phyloP scores from a whole-genome alignment of 441 rosid species.

The Pelargonium cotyledonis region DNA sequence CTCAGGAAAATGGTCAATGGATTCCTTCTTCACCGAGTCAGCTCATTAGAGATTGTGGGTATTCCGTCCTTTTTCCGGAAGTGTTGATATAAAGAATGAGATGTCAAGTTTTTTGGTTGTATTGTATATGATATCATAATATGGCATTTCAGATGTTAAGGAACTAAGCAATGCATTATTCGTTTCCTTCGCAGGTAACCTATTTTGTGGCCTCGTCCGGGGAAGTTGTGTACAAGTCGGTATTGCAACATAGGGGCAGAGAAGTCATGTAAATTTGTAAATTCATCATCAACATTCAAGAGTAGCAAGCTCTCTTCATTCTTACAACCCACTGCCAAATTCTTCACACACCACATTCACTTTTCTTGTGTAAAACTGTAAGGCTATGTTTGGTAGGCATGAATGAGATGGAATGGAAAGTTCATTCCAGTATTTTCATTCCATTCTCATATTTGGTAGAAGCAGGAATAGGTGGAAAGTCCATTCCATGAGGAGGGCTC shows the following conservation, averaged over 20 bases:
- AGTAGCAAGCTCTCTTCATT: background rate
- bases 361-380: no score
- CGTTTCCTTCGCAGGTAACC: background rate
- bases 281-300: background rate
- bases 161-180: background rate
- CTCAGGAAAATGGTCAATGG: conserved; percentile 49
- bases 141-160: no score
- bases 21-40: conserved; percentile 70
- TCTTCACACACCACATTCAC: no score
- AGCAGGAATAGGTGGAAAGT: no score
- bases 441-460: no score
- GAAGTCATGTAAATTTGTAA: background rate
- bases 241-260: background rate
- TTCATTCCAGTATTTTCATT: no score
- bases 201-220: background rate
- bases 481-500: no score
- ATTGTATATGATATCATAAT: no score
- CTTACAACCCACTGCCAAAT: background rate
- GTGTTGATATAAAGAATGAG: background rate
- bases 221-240: background rate
- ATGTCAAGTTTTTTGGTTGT: no score
- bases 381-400: no score
- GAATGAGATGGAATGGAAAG: no score
- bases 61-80: conserved; percentile 8
- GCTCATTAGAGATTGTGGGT: conserved; percentile 55